Evolutionary conservation across 179 eudicot species (phyloP).

Genomic region (Pouteria campechiana): DNA sequence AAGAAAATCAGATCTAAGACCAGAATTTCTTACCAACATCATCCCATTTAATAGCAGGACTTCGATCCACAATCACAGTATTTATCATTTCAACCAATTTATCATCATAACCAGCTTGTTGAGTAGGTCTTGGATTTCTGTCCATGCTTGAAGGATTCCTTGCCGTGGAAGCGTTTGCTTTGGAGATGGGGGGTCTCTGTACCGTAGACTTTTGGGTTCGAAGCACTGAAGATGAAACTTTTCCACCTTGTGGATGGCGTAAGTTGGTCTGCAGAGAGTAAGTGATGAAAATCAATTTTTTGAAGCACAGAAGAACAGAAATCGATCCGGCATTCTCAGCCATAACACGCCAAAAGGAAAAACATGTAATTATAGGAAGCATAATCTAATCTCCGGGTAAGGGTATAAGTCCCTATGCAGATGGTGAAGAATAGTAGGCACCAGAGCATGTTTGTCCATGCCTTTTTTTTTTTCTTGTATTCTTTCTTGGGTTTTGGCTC

Average conservation of each 20-base stretch:
- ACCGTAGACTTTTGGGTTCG: conserved; percentile 14
- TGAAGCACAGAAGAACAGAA: too few species aligned
- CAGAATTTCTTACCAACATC: conserved; percentile 65
- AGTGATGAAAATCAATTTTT: too few species aligned
- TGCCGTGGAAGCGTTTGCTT: conserved; percentile 18
- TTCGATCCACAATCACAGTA: conserved; percentile 79
- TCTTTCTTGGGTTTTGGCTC: too few species aligned
- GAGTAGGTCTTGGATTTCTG: conserved; percentile 36
- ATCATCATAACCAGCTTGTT: conserved; percentile 48
- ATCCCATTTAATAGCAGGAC: conserved; percentile 98
- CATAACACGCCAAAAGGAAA: too few species aligned
- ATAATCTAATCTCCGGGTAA: too few species aligned
- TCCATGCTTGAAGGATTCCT: conserved; percentile 22
- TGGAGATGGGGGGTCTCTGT: conserved; percentile 26
- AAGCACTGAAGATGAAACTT: conserved; percentile 20
- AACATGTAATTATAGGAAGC: too few species aligned
- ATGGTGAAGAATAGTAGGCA: too few species aligned
- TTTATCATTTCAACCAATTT: conserved; percentile 89
- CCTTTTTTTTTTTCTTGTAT: too few species aligned
- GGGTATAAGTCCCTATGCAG: too few species aligned
- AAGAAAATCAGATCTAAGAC: conserved; percentile 1
- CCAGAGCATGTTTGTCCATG: too few species aligned
- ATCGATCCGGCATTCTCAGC: too few species aligned
- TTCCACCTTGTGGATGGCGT: conserved; percentile 31
- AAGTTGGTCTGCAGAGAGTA: conserved; percentile 20